Evolutionary conservation across 306 rosid species (phyloP).

Genomic region (Mimosa pudica): DNA sequence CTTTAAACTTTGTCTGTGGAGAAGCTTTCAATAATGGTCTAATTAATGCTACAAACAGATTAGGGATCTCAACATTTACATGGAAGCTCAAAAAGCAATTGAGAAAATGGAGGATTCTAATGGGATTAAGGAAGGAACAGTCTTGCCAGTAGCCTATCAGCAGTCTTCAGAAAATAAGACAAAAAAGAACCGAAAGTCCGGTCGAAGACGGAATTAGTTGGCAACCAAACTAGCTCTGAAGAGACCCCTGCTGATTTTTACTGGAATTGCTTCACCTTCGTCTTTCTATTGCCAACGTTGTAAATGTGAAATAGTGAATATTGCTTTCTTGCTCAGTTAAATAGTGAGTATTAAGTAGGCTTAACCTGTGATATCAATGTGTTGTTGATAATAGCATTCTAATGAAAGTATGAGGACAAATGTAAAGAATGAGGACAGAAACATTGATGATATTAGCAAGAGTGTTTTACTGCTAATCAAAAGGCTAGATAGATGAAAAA

Average conservation of each 20-base stretch:
- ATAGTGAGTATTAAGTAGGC: not conserved
- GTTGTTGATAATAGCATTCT: not conserved
- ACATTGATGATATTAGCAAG: not conserved
- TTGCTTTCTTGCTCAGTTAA: constrained; percentile 2
- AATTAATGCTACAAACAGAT: constrained; percentile 55
- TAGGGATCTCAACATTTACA: constrained; percentile 74
- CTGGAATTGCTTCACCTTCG: not conserved
- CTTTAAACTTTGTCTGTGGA: constrained; percentile 22
- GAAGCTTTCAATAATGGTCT: constrained; percentile 27
- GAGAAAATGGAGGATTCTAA: constrained; percentile 63
- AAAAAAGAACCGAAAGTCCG: constrained; percentile 62
- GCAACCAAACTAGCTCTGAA: constrained; percentile 10
- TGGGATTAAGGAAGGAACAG: constrained; percentile 79
- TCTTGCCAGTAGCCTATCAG: constrained; percentile 70
- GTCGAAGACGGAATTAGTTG: constrained; percentile 68
- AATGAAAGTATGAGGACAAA: not conserved
- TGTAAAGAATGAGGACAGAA: not conserved
- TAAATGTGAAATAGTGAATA: not conserved
- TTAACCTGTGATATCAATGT: not conserved
- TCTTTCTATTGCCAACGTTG: not conserved
- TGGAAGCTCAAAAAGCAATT: constrained; percentile 79
- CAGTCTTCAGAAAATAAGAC: constrained; percentile 49
- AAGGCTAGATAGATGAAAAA: too few species aligned
- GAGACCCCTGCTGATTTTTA: not conserved
- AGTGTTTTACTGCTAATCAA: not conserved